Evolutionary conservation across 2,329 filamentous ascomycete genomes (phyloP).

Genomic region (Colletotrichum melonis): DNA sequence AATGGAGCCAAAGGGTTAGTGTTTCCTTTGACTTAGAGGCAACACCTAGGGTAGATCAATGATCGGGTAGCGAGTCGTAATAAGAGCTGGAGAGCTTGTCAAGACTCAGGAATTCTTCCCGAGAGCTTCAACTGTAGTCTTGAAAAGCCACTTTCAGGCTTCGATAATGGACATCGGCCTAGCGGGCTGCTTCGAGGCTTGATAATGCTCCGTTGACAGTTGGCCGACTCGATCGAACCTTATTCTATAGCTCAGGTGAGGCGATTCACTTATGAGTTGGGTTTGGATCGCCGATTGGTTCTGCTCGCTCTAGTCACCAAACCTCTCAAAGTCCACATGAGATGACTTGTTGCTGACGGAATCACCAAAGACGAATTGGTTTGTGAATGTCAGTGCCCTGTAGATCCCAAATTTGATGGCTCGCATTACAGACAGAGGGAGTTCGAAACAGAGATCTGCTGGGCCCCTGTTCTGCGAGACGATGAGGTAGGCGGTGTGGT

Average conservation of each 20-base stretch:
- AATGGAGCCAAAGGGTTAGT: not conserved
- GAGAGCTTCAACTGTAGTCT: not conserved
- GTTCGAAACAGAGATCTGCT: slow-evolving; percentile 11
- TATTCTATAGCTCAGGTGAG: slow-evolving; percentile 5
- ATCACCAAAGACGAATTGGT: not conserved
- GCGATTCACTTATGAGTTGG: not conserved
- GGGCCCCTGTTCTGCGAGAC: not conserved
- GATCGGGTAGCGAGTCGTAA: not conserved
- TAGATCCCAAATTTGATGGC: slow-evolving; percentile 11
- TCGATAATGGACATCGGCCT: not conserved
- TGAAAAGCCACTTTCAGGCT: not conserved
- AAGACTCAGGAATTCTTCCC: not conserved
- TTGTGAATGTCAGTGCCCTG: not conserved
- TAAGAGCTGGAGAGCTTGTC: not conserved
- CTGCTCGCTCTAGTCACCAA: not conserved
- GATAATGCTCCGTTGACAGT: not conserved
- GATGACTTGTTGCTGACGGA: not conserved
- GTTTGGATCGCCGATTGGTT: not conserved
- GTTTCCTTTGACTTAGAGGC: slow-evolving; percentile 1
- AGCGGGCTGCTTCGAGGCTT: not conserved
- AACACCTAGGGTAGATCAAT: not conserved
- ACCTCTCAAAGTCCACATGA: too few species aligned
- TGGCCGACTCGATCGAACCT: not conserved
- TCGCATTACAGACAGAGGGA: slow-evolving; percentile 7
- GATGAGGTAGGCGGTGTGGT: slow-evolving; percentile 13